Conservation (phyloP, 2,329 filamentous ascomycete species). For the Byssoonygena ceratinophila region DNA sequence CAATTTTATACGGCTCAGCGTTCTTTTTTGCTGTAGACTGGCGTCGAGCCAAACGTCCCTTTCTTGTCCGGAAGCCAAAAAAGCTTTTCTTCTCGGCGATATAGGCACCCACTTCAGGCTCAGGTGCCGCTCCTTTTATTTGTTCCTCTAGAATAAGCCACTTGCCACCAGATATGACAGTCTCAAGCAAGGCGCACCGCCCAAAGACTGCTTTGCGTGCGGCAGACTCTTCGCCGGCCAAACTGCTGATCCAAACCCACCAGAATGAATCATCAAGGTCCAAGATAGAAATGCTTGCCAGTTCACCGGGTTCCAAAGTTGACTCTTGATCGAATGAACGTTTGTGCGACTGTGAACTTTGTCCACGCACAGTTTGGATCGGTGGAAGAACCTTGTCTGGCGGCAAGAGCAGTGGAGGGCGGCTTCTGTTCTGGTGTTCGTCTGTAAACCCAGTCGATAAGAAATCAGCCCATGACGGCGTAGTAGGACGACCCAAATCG, state of each 20-base stretch:
- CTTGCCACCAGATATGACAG: constrained; percentile 63
- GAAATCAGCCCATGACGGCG: constrained; percentile 97
- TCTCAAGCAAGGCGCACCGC: constrained; percentile 84
- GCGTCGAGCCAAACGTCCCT: constrained; percentile 55
- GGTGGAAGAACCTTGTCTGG: constrained; percentile 86
- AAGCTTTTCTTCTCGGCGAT: constrained; percentile 93
- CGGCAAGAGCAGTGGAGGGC: constrained; percentile 59
- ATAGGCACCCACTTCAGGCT: constrained; percentile 74
- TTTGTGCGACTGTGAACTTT: constrained; percentile 76
- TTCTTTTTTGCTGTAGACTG: constrained; percentile 58
- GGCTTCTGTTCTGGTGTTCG: constrained; percentile 52
- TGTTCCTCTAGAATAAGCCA: constrained; percentile 97
- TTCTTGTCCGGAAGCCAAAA: constrained; percentile 70
- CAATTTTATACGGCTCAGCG: constrained; percentile 44
- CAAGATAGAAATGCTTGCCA: constrained; percentile 79
- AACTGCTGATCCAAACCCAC: constrained; percentile 99
- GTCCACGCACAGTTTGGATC: constrained; percentile 58
- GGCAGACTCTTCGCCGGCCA: constrained; percentile 78
- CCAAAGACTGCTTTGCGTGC: constrained; percentile 87
- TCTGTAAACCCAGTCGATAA: constrained; percentile 86
- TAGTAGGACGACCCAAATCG: constrained; percentile 70
- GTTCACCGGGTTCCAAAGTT: constrained; percentile 75
- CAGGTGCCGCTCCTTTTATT: constrained; percentile 80
- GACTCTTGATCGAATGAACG: constrained; percentile 58
- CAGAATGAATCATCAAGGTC: constrained; percentile 93